Percentiles rank a stretch among this genome's conserved stretches.
phyloP scores from a whole-genome alignment of 148 eudicot genomes.

The Cornus controversa region DNA sequence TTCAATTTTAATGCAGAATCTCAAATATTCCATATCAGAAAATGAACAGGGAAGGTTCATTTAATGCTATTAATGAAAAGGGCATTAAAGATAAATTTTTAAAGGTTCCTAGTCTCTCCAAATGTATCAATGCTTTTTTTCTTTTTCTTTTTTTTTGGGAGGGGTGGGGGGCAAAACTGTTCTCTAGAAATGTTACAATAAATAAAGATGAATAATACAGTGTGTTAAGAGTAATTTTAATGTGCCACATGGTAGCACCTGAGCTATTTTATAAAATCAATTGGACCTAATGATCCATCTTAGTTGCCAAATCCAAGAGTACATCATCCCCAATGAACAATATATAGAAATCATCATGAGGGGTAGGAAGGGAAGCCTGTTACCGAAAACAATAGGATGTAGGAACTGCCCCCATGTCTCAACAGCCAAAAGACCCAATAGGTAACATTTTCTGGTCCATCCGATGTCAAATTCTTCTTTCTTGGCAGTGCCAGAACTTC shows the following conservation, averaged over 20 bases:
- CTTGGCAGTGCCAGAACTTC: conserved; percentile 10
- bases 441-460: conserved; percentile 55
- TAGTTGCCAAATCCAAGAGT: conserved; percentile 95
- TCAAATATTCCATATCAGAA: not conserved
- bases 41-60: no score
- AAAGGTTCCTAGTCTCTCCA: not conserved
- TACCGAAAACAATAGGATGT: conserved; percentile 61
- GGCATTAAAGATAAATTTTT: not conserved
- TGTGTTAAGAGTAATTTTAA: not conserved
- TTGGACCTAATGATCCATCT: conserved; percentile 38
- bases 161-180: not conserved
- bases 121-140: not conserved
- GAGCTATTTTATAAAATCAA: conserved; percentile 18
- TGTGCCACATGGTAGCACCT: not conserved
- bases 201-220: not conserved
- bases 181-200: not conserved
- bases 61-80: not conserved
- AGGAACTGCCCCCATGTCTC: conserved; percentile 84
- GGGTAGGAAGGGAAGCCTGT: conserved; percentile 72
- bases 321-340: conserved; percentile 74
- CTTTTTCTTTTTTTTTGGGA: no score
- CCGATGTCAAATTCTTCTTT: conserved; percentile 39
- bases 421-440: conserved; percentile 63
- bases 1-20: not conserved
- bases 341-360: conserved; percentile 69